phyloP scores from a whole-genome alignment of 2,329 filamentous ascomycete species.

The Beauveria pseudobassiana region DNA sequence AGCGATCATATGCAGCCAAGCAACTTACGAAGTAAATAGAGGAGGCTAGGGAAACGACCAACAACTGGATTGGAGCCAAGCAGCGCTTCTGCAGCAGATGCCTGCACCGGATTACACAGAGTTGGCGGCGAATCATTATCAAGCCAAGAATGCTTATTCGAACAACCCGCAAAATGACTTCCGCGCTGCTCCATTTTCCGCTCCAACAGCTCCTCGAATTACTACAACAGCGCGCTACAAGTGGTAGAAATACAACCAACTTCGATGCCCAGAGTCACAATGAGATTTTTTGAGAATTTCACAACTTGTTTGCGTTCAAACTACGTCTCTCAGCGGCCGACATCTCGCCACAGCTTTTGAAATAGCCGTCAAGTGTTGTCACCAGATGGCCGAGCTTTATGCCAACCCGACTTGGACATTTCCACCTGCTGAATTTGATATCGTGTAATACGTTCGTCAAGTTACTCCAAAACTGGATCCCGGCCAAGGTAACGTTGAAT shows the following conservation, averaged over 20 bases:
- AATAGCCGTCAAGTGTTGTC: no score
- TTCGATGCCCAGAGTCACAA: neutral
- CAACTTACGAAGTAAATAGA: neutral
- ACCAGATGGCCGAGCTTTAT: no score
- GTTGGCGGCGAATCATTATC: neutral
- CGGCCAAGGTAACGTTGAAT: conserved; percentile 7
- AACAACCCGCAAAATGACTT: neutral
- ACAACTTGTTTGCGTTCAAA: no score
- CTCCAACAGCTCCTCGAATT: neutral
- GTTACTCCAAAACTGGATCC: conserved; percentile 7
- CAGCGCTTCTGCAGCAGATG: neutral
- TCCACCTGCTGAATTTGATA: neutral
- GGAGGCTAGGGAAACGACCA: neutral
- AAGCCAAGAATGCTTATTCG: neutral
- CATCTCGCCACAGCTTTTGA: no score
- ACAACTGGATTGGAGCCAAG: neutral
- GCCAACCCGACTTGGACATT: neutral
- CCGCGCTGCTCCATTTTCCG: neutral
- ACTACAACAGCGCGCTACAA: neutral
- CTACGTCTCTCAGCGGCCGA: no score
- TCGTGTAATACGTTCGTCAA: neutral
- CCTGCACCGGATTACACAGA: neutral
- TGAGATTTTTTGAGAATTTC: neutral
- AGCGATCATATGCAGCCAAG: neutral
- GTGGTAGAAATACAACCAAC: neutral